These are phyloP conservation scores for Aspergillus tanneri DNA, from an alignment of 2,329 filamentous ascomycete genomes.

Conservation along the genomic window DNA sequence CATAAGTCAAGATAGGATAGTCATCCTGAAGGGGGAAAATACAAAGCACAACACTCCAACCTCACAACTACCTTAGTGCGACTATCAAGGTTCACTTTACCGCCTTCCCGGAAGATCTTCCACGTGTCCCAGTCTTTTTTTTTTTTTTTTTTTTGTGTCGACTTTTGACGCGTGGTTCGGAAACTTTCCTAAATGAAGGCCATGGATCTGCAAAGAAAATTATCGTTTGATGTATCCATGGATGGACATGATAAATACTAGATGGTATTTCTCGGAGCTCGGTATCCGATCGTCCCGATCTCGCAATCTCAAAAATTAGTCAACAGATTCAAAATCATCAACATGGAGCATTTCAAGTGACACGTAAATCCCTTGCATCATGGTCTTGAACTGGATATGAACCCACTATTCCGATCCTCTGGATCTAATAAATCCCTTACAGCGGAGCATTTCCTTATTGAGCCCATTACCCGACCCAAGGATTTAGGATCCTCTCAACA, in stretches of 20 bases:
- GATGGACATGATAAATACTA: neutral
- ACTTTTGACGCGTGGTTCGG: no score
- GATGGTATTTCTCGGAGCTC: neutral
- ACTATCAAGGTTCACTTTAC: conserved; percentile 14
- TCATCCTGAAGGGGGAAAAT: no score
- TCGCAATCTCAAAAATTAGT: neutral
- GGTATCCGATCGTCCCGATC: neutral
- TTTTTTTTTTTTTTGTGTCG: no score
- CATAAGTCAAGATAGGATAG: no score
- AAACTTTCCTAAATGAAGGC: no score
- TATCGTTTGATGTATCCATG: neutral
- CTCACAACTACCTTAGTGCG: neutral
- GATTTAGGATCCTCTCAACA: neutral
- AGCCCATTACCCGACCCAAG: neutral
- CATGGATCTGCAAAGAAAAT: no score
- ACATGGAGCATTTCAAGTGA: no score
- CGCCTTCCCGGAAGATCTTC: conserved; percentile 24
- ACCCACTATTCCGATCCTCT: neutral
- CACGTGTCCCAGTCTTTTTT: conserved; percentile 21
- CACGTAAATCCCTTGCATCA: no score
- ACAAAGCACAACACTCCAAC: no score
- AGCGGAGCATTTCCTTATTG: neutral
- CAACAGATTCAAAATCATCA: neutral
- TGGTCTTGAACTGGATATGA: neutral
- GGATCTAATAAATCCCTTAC: neutral